Evolutionary conservation across 148 eudicot genomes (phyloP).

Genomic region (Silene conica): DNA sequence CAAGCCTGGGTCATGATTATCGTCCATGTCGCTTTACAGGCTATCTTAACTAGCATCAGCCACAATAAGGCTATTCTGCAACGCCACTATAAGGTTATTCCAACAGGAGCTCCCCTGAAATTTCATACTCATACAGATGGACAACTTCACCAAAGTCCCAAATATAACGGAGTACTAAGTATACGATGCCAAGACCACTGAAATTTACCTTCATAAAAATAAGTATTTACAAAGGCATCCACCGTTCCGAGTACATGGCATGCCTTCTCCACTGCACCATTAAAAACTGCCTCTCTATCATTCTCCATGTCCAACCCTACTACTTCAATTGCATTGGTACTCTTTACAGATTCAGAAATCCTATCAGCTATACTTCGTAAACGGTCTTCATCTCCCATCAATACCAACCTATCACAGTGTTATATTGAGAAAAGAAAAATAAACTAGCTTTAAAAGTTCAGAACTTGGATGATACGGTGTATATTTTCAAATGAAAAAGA

Average conservation of each 20-base stretch:
- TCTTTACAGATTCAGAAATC: conserved; percentile 39
- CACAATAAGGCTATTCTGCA: not conserved
- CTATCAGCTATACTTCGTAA: conserved; percentile 42
- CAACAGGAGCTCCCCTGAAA: not conserved
- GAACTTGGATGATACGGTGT: not conserved
- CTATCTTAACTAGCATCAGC: not conserved
- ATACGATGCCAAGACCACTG: not conserved
- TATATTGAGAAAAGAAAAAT: not conserved
- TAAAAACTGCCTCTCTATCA: conserved; percentile 54
- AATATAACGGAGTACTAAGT: not conserved
- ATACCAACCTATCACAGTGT: conserved; percentile 50
- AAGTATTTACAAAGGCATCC: conserved; percentile 74
- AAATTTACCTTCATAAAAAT: conserved; percentile 68
- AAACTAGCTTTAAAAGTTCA: not conserved
- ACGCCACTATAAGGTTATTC: not conserved
- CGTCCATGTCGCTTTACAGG: no score
- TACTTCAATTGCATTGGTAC: conserved; percentile 36
- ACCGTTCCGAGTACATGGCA: conserved; percentile 48
- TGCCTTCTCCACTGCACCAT: conserved; percentile 67
- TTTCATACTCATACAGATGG: not conserved
- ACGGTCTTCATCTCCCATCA: conserved; percentile 64
- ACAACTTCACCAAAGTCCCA: not conserved
- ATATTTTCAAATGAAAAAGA: not conserved
- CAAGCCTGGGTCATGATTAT: no score
- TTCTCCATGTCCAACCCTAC: conserved; percentile 78